phyloP scores from a whole-genome alignment of 345 rosid species.

The Gossypioides kirkii region DNA sequence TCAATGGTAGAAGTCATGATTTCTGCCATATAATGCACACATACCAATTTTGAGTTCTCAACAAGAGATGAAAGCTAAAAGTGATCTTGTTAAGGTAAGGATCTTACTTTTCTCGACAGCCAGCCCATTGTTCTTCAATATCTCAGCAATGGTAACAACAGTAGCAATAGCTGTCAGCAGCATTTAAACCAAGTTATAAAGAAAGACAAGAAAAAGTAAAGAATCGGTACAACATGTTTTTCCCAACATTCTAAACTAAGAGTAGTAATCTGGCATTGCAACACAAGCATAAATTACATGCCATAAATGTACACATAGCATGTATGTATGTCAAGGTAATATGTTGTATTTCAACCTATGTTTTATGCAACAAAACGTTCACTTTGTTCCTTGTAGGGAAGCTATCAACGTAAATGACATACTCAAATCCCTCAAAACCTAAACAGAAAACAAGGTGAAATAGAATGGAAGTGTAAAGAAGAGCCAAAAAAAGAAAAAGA shows the following conservation, averaged over 20 bases:
- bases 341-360: not conserved
- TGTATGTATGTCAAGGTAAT: no score
- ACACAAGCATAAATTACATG: not conserved
- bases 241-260: not conserved
- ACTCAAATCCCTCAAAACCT: no score
- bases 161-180: slow-evolving; percentile 54
- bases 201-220: not conserved
- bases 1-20: slow-evolving; percentile 52
- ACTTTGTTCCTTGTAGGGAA: not conserved
- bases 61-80: slow-evolving; percentile 4
- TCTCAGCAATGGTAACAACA: slow-evolving; percentile 73
- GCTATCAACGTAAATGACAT: no score
- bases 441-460: not conserved
- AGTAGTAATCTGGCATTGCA: not conserved
- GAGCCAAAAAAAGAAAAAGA: no score
- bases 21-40: slow-evolving; percentile 24
- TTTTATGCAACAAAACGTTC: not conserved
- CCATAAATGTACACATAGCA: not conserved
- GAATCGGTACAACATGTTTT: no score
- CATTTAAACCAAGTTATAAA: not conserved
- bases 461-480: not conserved
- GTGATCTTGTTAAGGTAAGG: not conserved
- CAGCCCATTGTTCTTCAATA: slow-evolving; percentile 67
- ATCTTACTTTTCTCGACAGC: slow-evolving; percentile 62
- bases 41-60: not conserved